Base-by-base conservation (phyloP, 2,329 filamentous ascomycete species). In the Xylogone sp. region DNA sequence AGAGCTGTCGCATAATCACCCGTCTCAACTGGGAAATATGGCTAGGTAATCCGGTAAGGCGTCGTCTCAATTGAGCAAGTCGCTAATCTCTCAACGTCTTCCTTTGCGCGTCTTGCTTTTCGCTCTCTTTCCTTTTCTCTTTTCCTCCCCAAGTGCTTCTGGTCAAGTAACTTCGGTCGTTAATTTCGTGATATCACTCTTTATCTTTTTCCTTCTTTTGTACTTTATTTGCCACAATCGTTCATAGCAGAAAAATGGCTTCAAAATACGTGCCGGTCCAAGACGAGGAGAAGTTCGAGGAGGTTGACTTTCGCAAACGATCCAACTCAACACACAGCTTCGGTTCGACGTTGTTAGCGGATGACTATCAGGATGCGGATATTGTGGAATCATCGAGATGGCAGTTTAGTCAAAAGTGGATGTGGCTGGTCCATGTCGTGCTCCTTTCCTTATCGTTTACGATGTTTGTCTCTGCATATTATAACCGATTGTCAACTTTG, bases 391-490 rank as follows among this genome's bases (percentile, higher is more conserved):
- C 31, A 16, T 42, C 49, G 31, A 45, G 45, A 27, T 16, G 24
- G 18, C 56, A 19, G 46, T 51, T 45, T 7, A 53, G 44, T 45
- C 34, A 49, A 7, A 59, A 50, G 42, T 65, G 61, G 62, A 56
- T 64, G 51, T 65, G 63, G 63, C 43, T 64, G 43, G 49, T 56
- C 10, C 62, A 65, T 48, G 56, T 53, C 10, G 50, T 54, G 16
- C 47, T 65, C 22, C 56, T 65, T 45, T 58, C 55, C 9, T 45
- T 62, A 2, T 64, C 62, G 1, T 59, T 60, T 42, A 53, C 54
- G 3, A 57, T 64, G 54, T 62, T 65, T 29, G 46, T 59, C 44
- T 57, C 58, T 22, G 54, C 60, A 21, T 58, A 57, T 44, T 62
- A 54, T 49, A 58, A 56, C 12, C 50, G 57, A 43, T 16, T 56